Conservation (phyloP, 495 filamentous ascomycete genomes). For the Daldinia caldariorum region DNA sequence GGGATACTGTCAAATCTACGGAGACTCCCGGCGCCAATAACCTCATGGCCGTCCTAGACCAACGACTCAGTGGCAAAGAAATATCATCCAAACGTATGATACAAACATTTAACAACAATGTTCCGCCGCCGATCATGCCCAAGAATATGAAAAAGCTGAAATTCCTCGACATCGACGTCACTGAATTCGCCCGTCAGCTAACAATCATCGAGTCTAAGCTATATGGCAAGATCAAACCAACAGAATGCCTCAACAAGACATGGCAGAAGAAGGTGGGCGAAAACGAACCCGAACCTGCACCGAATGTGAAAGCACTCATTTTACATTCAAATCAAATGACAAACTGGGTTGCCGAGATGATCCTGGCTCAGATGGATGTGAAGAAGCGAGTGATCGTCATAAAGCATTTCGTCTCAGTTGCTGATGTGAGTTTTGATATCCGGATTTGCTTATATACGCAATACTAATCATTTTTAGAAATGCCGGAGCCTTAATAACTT, state of each 20-base stretch:
- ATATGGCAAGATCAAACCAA: constrained; percentile 93
- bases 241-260: constrained; percentile 96
- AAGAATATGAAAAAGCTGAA: constrained; percentile 99
- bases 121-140: constrained; percentile 88
- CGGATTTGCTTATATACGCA: constrained; percentile 3
- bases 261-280: constrained; percentile 93
- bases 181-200: constrained; percentile 94
- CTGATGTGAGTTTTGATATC: constrained; percentile 73
- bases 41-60: constrained; percentile 84
- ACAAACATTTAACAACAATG: constrained; percentile 78
- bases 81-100: constrained; percentile 86
- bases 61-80: constrained; percentile 86
- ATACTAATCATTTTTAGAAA: constrained; percentile 69
- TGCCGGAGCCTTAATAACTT: constrained; percentile 95
- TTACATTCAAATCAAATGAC: constrained; percentile 98
- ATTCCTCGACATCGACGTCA: constrained; percentile 95
- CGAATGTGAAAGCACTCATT: constrained; percentile 95
- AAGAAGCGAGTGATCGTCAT: constrained; percentile 97
- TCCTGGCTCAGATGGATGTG: constrained; percentile 89
- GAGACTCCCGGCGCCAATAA: constrained; percentile 87
- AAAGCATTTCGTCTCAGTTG: constrained; percentile 96
- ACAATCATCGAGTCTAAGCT: constrained; percentile 96
- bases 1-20: constrained; percentile 88
- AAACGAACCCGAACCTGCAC: constrained; percentile 85
- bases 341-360: constrained; percentile 99